A percentile compares a stretch with the other conserved stretches of the same genome.
Conservation (phyloP, 1,284 basidiomycete genomes). For the Apiotrichum siamense region DNA sequence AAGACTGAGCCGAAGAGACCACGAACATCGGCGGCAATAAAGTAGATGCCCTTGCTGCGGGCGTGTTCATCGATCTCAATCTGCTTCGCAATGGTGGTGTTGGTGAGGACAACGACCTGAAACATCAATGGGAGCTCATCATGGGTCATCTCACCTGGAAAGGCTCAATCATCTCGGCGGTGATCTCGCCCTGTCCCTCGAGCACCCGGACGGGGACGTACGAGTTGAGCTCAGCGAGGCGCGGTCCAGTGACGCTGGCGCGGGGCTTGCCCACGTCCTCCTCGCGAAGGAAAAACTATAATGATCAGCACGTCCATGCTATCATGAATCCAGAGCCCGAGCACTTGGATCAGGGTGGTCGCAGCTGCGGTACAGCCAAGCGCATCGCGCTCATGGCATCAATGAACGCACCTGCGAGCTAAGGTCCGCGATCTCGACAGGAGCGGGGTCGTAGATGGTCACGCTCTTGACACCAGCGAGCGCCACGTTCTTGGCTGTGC, state of each 20-base stretch:
- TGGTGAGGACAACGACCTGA: constrained; percentile 84
- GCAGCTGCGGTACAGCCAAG: not conserved
- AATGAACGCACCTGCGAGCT: constrained; percentile 69
- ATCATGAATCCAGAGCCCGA: too few species aligned
- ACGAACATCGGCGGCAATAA: constrained; percentile 85
- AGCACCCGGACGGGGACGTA: constrained; percentile 90
- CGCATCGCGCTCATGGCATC: not conserved
- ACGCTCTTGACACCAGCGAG: constrained; percentile 98
- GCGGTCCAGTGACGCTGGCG: constrained; percentile 77
- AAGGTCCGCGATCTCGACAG: constrained; percentile 77
- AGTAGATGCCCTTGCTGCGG: constrained; percentile 78
- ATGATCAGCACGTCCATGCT: not conserved
- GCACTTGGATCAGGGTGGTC: too few species aligned
- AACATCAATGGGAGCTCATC: not conserved
- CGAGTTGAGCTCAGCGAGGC: constrained; percentile 89
- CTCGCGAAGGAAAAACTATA: constrained; percentile 89
- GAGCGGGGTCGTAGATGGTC: constrained; percentile 90
- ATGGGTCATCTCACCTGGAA: constrained; percentile 63
- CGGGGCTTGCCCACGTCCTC: constrained; percentile 83
- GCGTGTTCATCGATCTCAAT: constrained; percentile 94
- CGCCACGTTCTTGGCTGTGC: constrained; percentile 90
- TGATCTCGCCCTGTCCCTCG: constrained; percentile 66
- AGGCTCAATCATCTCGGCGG: constrained; percentile 70
- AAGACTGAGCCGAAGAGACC: constrained; percentile 94
- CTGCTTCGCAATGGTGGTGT: constrained; percentile 71